Conservation (phyloP, 495 filamentous ascomycete genomes). For the Penicillium flavigenum region DNA sequence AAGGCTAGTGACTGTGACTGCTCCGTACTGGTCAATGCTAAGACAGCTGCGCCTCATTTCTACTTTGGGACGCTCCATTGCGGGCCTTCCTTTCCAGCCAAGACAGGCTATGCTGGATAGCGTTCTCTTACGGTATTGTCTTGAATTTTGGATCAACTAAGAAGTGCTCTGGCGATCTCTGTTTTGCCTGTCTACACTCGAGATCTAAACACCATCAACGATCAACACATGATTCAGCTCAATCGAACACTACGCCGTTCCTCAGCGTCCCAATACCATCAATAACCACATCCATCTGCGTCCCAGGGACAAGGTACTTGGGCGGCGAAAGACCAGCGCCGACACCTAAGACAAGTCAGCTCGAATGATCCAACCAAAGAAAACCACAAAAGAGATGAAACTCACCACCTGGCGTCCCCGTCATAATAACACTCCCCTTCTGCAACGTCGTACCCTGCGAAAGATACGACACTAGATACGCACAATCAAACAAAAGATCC, state of each 20-base stretch:
- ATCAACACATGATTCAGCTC: not conserved
- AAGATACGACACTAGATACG: conserved; percentile 63
- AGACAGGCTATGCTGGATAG: not conserved
- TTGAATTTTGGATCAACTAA: not conserved
- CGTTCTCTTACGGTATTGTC: not conserved
- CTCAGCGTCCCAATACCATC: conserved; percentile 36
- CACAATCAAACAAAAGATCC: conserved; percentile 72
- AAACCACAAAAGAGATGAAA: not conserved
- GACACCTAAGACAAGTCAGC: conserved; percentile 23
- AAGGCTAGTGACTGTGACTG: not conserved
- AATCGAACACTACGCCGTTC: conserved; percentile 32
- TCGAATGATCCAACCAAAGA: not conserved
- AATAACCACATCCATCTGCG: conserved; percentile 40
- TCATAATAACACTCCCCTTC: conserved; percentile 75
- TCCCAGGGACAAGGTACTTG: conserved; percentile 37
- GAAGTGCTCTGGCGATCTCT: not conserved
- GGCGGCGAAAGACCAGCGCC: conserved; percentile 35
- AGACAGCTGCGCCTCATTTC: conserved; percentile 9
- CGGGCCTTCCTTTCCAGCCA: not conserved
- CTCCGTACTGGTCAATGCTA: not conserved
- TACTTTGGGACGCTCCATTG: not conserved
- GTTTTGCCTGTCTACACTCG: not conserved
- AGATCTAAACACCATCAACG: not conserved
- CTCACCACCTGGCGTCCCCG: conserved; percentile 57
- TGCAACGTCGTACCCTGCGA: conserved; percentile 68